Evolutionary conservation across 192 early-diverging fungal genomes (phyloP).

Genomic region (Gigaspora rosea): DNA sequence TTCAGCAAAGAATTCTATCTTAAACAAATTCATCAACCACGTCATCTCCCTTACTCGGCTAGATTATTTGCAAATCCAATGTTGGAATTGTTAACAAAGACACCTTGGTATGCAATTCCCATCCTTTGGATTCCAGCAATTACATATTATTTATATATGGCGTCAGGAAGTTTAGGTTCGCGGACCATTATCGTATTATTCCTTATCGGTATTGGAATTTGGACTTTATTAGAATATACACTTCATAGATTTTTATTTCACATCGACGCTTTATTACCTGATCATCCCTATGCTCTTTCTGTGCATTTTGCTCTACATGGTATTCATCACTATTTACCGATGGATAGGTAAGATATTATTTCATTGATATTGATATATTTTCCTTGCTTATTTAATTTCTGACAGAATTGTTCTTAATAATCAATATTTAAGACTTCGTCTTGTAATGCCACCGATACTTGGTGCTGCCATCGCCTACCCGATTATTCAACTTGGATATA

Average conservation of each 20-base stretch:
- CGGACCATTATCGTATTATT: constrained; percentile 51
- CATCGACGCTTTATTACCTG: constrained; percentile 84
- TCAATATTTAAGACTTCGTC: constrained; percentile 63
- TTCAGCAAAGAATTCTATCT: constrained; percentile 86
- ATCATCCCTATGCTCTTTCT: constrained; percentile 71
- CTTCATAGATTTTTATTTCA: constrained; percentile 95
- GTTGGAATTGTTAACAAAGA: constrained; percentile 85
- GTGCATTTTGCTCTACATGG: constrained; percentile 92
- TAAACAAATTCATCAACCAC: constrained; percentile 88
- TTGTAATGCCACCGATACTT: constrained; percentile 96
- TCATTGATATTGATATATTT: not conserved
- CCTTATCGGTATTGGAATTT: constrained; percentile 70
- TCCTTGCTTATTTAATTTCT: not conserved
- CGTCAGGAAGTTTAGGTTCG: constrained; percentile 43
- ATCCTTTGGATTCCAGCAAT: constrained; percentile 84
- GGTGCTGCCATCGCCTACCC: constrained; percentile 67
- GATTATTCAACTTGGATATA: constrained; percentile 52
- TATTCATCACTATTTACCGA: constrained; percentile 95
- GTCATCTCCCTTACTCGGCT: constrained; percentile 74
- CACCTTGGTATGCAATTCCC: constrained; percentile 91
- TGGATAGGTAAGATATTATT: constrained; percentile 72
- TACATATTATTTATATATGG: constrained; percentile 47
- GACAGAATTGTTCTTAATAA: not conserved
- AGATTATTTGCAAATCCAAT: constrained; percentile 80
- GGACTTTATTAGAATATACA: constrained; percentile 89